These are phyloP conservation scores for Leccinum pallidistipes DNA, from an alignment of 1,284 basidiomycete genomes.

Conservation along the genomic window DNA sequence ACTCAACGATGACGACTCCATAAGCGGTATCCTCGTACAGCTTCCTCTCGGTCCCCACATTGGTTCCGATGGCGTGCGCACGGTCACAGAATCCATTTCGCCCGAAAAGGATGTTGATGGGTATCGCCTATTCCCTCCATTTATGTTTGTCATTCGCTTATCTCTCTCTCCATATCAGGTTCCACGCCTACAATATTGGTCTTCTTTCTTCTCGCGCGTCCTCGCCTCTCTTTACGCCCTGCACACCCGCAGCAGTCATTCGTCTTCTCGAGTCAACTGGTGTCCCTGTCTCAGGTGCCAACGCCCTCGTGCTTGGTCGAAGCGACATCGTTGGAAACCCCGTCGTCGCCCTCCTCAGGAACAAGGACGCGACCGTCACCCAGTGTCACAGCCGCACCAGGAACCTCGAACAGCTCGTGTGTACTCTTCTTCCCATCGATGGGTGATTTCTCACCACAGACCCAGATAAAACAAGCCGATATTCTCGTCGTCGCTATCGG, in stretches of 20 bases:
- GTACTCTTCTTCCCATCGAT: slow-evolving; percentile 30
- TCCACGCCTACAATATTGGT: slow-evolving; percentile 99
- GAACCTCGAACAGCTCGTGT: slow-evolving; percentile 76
- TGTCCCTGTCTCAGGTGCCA: slow-evolving; percentile 72
- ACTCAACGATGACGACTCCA: slow-evolving; percentile 81
- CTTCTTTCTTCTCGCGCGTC: slow-evolving; percentile 91
- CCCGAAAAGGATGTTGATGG: slow-evolving; percentile 98
- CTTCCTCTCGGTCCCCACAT: slow-evolving; percentile 93
- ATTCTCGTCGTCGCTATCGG: slow-evolving; percentile 95
- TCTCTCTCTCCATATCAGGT: slow-evolving; percentile 46
- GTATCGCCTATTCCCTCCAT: slow-evolving; percentile 42
- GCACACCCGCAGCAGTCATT: slow-evolving; percentile 94
- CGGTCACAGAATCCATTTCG: slow-evolving; percentile 92
- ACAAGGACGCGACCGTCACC: slow-evolving; percentile 93
- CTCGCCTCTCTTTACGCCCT: slow-evolving; percentile 90
- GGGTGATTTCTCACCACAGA: slow-evolving; percentile 8
- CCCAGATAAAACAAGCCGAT: slow-evolving; percentile 82
- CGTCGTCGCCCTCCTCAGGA: slow-evolving; percentile 87
- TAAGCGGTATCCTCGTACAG: slow-evolving; percentile 95
- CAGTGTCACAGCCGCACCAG: slow-evolving; percentile 94
- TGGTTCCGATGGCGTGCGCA: slow-evolving; percentile 81
- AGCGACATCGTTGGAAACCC: slow-evolving; percentile 99
- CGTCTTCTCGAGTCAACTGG: slow-evolving; percentile 87
- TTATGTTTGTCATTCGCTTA: slow-evolving; percentile 6
- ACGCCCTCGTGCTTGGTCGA: slow-evolving; percentile 92